A percentile compares a stretch with the other conserved stretches of the same genome.
Evolutionary conservation across 352 stramenopile genomes (phyloP).

Genomic region (Pilasporangium apinafurcum): DNA sequence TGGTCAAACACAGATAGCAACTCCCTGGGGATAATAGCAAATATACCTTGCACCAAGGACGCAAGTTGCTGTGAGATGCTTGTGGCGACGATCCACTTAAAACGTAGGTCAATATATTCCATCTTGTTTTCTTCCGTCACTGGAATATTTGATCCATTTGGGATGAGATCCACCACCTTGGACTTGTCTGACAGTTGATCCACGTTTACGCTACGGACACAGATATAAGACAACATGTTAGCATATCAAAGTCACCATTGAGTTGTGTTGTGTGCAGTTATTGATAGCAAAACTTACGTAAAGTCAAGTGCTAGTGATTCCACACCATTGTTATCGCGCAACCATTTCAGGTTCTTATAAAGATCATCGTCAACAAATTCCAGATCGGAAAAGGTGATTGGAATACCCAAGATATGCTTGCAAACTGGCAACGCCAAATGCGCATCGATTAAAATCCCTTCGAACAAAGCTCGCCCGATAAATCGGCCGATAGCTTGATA

Average conservation of each 20-base stretch:
- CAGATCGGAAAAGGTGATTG: conserved; percentile 88
- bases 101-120: conserved; percentile 93
- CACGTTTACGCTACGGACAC: conserved; percentile 45
- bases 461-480: conserved; percentile 83
- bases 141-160: conserved; percentile 90
- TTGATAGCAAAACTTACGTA: conserved; percentile 38
- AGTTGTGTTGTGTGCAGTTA: no score
- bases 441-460: conserved; percentile 82
- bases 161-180: conserved; percentile 93
- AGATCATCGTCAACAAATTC: conserved; percentile 88
- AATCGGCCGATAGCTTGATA: conserved; percentile 87
- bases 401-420: conserved; percentile 87
- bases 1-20: conserved; percentile 95
- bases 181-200: conserved; percentile 67
- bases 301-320: conserved; percentile 80
- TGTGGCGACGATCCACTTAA: conserved; percentile 79
- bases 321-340: conserved; percentile 72
- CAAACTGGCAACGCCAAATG: conserved; percentile 82
- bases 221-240: conserved; percentile 3
- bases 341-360: conserved; percentile 82
- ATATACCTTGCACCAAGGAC: conserved; percentile 93
- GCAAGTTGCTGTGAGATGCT: conserved; percentile 88
- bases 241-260: background rate
- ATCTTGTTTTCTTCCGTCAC: conserved; percentile 97
- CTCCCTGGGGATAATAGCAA: conserved; percentile 94